A percentile compares a stretch with the other conserved stretches of the same genome.
phyloP scores from a whole-genome alignment of 2,329 filamentous ascomycete genomes.

The Trichophyton benhamiae region DNA sequence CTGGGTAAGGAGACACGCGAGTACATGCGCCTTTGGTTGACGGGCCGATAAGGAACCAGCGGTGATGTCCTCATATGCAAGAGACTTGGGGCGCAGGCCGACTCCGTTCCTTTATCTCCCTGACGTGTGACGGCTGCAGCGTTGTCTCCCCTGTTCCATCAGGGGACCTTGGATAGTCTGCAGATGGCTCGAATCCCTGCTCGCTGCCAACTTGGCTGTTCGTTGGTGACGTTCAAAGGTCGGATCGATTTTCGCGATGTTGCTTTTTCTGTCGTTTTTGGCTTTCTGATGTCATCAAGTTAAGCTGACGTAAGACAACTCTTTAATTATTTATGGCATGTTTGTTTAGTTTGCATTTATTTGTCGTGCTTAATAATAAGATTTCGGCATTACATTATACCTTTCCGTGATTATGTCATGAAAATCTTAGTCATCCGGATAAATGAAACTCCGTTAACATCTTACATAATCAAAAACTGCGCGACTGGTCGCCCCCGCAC shows the following conservation, averaged over 20 bases:
- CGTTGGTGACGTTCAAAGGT: too few species aligned
- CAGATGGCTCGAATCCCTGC: too few species aligned
- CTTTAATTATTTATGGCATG: background rate
- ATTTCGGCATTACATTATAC: background rate
- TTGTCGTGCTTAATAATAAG: background rate
- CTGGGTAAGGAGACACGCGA: background rate
- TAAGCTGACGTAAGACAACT: background rate
- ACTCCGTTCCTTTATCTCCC: too few species aligned
- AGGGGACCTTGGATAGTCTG: background rate
- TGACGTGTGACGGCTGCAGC: background rate
- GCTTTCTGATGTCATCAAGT: background rate
- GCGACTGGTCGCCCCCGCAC: slow-evolving; percentile 15
- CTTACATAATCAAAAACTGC: slow-evolving; percentile 9
- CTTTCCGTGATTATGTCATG: background rate
- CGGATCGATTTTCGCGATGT: too few species aligned
- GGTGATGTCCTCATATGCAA: background rate
- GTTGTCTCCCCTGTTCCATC: background rate
- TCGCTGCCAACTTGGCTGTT: too few species aligned
- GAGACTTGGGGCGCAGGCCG: background rate
- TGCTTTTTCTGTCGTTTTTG: background rate
- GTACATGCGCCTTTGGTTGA: background rate
- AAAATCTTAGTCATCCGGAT: background rate
- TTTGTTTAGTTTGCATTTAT: background rate
- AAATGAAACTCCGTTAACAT: background rate
- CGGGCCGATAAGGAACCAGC: background rate